Evolutionary conservation across 1,284 basidiomycete species (phyloP), one percentile per base, ranked within the genome.

Genomic region (Cryptococcus sp.): DNA sequence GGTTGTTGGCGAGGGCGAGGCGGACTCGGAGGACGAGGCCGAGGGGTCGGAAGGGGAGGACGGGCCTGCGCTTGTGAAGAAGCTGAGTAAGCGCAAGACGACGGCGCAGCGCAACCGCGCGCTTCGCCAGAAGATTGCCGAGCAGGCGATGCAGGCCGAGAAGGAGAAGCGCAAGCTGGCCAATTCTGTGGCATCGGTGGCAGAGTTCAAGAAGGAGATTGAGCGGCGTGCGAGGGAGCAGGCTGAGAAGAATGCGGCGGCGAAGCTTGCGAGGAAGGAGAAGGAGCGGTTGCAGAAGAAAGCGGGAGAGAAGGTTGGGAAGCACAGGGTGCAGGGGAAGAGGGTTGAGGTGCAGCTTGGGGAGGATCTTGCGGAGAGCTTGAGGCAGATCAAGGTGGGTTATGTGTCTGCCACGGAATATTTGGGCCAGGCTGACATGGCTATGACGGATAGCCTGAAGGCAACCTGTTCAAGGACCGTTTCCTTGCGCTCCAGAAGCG

Each of bases 401-500:
- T 35, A 21, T 11, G 12, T 48, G 24, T 33, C 47, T 33, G 36
- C 15, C 39, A 12, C n/a, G 13, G 12, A 2, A 28, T 4, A 9
- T 18, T 20, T 36, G 18, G 18, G 21, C 33, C 37, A 8, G 16
- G 3, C 39, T 16, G 15, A 47, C 46, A 15, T 36, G 24, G 44
- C 18, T 44, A 12, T 44, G 21, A 2, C 28, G 4, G 43, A 36
- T 46, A 92, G 89, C 88, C 90, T 18, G 92, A 96, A 78, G 93
- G 93, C 35, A 96, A 95, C 73, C 77, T 95, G 24, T 96, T 95
- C 82, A 83, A 86, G 45, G 93, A 96, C 72, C 84, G 92, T 2
- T 94, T 92, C 80, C 75, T 87, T 44, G 73, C 73, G 23, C 54
- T 81, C 24, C 80, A 81, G 66, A 74, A 77, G 42, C 68, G 77